Conservation (phyloP, 768 basidiomycete genomes). For the Leucogyrophana mollusca region DNA sequence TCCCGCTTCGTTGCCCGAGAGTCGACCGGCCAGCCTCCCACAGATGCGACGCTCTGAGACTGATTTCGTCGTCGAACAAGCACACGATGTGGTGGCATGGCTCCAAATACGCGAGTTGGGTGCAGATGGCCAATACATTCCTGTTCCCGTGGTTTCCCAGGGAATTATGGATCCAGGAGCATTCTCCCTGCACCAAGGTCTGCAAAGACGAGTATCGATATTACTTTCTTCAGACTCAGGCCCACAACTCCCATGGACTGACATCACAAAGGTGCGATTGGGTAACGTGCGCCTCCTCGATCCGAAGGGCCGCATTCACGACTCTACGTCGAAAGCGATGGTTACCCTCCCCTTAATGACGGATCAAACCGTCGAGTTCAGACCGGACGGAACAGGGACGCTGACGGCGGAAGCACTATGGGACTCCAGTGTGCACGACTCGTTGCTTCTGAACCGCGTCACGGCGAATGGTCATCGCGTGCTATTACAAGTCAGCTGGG, state of each 20-base stretch:
- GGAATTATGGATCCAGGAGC: slow-evolving; percentile 77
- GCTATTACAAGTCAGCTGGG: slow-evolving; percentile 74
- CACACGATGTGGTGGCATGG: slow-evolving; percentile 89
- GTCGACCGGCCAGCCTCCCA: slow-evolving; percentile 44
- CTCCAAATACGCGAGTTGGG: slow-evolving; percentile 85
- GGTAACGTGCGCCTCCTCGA: slow-evolving; percentile 87
- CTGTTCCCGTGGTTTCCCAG: slow-evolving; percentile 80
- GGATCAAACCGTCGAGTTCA: slow-evolving; percentile 73
- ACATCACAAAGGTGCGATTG: slow-evolving; percentile 70
- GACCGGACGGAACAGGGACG: slow-evolving; percentile 77
- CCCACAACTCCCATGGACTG: slow-evolving; percentile 83
- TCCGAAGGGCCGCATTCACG: slow-evolving; percentile 77
- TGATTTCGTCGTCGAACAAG: slow-evolving; percentile 85
- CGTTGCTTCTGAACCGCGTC: slow-evolving; percentile 79
- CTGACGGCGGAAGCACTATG: slow-evolving; percentile 75
- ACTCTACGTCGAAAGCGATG: slow-evolving; percentile 68
- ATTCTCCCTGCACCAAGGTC: slow-evolving; percentile 89
- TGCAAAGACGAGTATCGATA: slow-evolving; percentile 81
- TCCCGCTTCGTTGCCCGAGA: slow-evolving; percentile 30
- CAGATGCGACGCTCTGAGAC: slow-evolving; percentile 91
- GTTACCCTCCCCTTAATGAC: slow-evolving; percentile 73
- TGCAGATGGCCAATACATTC: slow-evolving; percentile 78
- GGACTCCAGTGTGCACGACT: slow-evolving; percentile 93
- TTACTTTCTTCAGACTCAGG: slow-evolving; percentile 87
- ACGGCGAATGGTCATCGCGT: slow-evolving; percentile 78